Conservation (phyloP, 2,329 filamentous ascomycete genomes). For the Pseudogymnoascus pannorum region DNA sequence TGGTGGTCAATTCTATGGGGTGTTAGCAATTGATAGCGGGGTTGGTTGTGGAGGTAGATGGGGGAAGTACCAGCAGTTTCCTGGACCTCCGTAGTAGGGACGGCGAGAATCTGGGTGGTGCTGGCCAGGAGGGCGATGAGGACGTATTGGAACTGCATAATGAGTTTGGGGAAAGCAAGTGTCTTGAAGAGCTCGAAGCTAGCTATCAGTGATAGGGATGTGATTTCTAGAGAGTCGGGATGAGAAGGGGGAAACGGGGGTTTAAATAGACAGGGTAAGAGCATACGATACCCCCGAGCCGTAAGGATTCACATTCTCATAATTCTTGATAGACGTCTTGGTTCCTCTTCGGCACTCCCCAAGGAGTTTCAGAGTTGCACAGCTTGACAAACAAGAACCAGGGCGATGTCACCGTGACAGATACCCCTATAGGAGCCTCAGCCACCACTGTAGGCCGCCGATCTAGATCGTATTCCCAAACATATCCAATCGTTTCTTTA, state of each 20-base stretch:
- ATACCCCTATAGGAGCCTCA: not conserved
- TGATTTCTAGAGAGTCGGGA: not conserved
- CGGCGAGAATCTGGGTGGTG: not conserved
- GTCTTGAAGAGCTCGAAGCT: not conserved
- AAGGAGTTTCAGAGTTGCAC: not conserved
- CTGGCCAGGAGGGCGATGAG: not conserved
- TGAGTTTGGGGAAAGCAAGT: not conserved
- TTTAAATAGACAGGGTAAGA: not conserved
- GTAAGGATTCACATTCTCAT: not conserved
- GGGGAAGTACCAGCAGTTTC: not conserved
- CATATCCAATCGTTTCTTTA: not conserved
- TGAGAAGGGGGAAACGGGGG: not conserved
- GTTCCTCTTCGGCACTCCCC: not conserved
- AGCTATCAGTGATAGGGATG: not conserved
- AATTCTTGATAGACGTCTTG: not conserved
- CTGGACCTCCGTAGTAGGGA: not conserved
- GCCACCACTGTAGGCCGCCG: not conserved
- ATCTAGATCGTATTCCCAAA: not conserved
- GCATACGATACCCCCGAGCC: not conserved
- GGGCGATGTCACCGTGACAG: not conserved
- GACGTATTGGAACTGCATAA: not conserved
- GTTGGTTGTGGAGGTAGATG: not conserved
- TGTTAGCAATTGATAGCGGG: not conserved
- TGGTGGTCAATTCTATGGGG: not conserved
- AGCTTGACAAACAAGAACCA: not conserved